Evolutionary conservation across 2,329 filamentous ascomycete species (phyloP).

Genomic region (Canariomyces notabilis): DNA sequence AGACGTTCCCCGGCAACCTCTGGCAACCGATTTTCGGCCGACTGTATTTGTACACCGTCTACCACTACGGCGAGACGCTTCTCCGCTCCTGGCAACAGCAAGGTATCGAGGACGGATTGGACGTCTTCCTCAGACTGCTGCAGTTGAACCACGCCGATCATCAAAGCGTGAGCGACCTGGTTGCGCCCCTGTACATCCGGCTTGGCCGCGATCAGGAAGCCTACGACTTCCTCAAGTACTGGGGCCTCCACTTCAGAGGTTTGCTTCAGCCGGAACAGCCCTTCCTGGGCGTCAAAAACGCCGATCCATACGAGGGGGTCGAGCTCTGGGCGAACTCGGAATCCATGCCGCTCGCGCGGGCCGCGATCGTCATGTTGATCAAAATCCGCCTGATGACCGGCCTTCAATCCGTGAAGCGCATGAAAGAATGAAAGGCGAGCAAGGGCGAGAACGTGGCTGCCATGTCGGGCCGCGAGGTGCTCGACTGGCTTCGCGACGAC

Average conservation of each 20-base stretch:
- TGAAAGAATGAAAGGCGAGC: neutral
- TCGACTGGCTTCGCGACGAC: too few species aligned
- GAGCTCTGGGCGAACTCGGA: slow-evolving; percentile 10
- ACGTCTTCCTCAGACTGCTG: slow-evolving; percentile 40
- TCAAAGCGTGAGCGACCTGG: slow-evolving; percentile 36
- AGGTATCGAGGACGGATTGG: slow-evolving; percentile 34
- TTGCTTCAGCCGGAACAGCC: slow-evolving; percentile 26
- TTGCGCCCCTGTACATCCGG: slow-evolving; percentile 41
- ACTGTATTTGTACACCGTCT: slow-evolving; percentile 26
- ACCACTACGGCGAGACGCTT: slow-evolving; percentile 31
- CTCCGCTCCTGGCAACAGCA: slow-evolving; percentile 29
- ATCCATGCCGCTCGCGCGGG: neutral
- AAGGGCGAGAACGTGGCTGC: neutral
- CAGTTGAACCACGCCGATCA: slow-evolving; percentile 41
- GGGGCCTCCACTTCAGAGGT: slow-evolving; percentile 25
- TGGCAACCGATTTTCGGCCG: slow-evolving; percentile 40
- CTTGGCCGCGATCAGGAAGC: slow-evolving; percentile 46
- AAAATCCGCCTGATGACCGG: slow-evolving; percentile 9
- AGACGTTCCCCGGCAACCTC: slow-evolving; percentile 37
- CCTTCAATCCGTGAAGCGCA: neutral
- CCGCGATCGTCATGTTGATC: slow-evolving; percentile 3
- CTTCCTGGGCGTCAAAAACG: slow-evolving; percentile 33
- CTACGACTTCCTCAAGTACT: slow-evolving; percentile 45
- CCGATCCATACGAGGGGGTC: slow-evolving; percentile 37
- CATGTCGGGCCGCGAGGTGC: too few species aligned